Evolutionary conservation across 768 basidiomycete species (phyloP).

Genomic region (Calvatia gigantea): DNA sequence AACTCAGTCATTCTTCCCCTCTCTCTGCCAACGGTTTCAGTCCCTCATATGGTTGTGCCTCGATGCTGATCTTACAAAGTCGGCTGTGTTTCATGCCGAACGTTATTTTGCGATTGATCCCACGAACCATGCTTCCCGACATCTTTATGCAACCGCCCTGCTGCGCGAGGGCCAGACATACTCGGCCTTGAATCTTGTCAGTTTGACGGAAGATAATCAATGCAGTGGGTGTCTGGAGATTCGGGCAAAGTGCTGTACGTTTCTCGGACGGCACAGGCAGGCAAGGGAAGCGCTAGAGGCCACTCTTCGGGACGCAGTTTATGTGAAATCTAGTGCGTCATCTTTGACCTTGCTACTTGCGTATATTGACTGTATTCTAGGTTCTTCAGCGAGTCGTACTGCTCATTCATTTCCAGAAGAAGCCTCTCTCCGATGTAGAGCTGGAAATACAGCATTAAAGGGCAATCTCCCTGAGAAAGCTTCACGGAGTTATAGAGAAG

Average conservation of each 20-base stretch:
- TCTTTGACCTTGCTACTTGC: conserved; percentile 8
- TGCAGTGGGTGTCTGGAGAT: conserved; percentile 79
- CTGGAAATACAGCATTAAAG: conserved; percentile 73
- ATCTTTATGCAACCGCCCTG: conserved; percentile 79
- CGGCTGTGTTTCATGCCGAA: conserved; percentile 89
- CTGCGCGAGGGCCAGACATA: conserved; percentile 68
- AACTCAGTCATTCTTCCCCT: conserved; percentile 41
- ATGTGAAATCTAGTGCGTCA: conserved; percentile 56
- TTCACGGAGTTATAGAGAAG: conserved; percentile 63
- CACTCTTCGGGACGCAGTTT: conserved; percentile 48
- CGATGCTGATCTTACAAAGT: conserved; percentile 72
- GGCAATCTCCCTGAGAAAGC: conserved; percentile 78
- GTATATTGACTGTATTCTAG: conserved; percentile 28
- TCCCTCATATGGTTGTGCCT: conserved; percentile 81
- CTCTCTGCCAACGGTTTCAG: conserved; percentile 66
- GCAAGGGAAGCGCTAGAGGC: conserved; percentile 70
- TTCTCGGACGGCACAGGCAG: conserved; percentile 71
- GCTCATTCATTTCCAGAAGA: conserved; percentile 66
- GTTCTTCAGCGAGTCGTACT: conserved; percentile 49
- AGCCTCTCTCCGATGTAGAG: conserved; percentile 70
- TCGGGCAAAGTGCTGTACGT: conserved; percentile 71
- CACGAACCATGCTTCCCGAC: conserved; percentile 74
- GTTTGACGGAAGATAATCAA: conserved; percentile 51
- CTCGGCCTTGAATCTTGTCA: conserved; percentile 71
- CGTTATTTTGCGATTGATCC: conserved; percentile 72